phyloP scores from a whole-genome alignment of 352 stramenopile species.

The Phytopythium montanum region DNA sequence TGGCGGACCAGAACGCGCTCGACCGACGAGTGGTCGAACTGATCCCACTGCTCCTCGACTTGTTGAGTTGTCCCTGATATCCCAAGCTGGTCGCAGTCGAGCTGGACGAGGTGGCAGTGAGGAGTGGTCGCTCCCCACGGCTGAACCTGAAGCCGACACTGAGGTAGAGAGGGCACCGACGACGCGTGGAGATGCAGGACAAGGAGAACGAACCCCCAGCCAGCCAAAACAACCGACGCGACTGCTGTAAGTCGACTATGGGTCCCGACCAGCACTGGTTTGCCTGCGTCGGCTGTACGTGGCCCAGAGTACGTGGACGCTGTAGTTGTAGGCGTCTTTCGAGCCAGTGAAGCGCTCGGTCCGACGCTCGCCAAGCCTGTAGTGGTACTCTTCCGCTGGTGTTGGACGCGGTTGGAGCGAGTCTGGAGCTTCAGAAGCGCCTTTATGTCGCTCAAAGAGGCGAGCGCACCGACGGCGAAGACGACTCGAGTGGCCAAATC shows the following conservation, averaged over 20 bases:
- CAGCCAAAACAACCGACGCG: constrained; percentile 2
- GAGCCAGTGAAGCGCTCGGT: not conserved
- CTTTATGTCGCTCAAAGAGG: constrained; percentile 11
- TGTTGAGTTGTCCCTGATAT: constrained; percentile 10
- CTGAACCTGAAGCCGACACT: constrained; percentile 2
- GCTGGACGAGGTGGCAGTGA: constrained; percentile 21
- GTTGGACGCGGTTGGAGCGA: not conserved
- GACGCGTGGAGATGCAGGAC: constrained; percentile 15
- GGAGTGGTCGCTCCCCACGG: not conserved
- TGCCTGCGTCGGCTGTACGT: not conserved
- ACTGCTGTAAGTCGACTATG: not conserved
- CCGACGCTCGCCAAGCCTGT: not conserved
- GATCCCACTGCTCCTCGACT: constrained; percentile 8
- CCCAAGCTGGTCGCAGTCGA: constrained; percentile 23
- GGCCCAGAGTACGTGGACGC: not conserved
- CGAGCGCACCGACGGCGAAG: constrained; percentile 11
- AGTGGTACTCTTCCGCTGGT: not conserved
- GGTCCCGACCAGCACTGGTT: not conserved
- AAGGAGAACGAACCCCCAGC: constrained; percentile 18
- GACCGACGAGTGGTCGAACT: constrained; percentile 19
- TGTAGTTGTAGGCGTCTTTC: not conserved
- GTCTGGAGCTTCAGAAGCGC: not conserved
- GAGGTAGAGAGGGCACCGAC: not conserved
- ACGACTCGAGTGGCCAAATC: constrained; percentile 18
- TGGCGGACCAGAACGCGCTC: constrained; percentile 24